Evolutionary conservation across 208 protist genomes (phyloP).

Genomic region (Naegleria fowleri): DNA sequence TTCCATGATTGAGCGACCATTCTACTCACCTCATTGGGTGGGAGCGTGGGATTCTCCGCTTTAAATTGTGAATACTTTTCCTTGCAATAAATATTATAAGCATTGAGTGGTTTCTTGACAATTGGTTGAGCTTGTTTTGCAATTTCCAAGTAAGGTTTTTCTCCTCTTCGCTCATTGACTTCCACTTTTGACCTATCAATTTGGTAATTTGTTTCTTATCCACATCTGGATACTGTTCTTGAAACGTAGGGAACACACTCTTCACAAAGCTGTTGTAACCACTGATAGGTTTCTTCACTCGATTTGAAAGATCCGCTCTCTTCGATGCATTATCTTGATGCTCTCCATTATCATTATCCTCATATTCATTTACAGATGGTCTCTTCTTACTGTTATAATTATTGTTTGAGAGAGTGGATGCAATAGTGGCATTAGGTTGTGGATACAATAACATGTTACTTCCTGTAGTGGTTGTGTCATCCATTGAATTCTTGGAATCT

Average conservation of each 20-base stretch:
- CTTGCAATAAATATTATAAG: conserved; percentile 30
- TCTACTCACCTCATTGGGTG: background rate
- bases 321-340: background rate
- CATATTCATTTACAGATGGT: background rate
- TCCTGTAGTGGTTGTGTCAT: background rate
- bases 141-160: conserved; percentile 20
- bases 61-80: background rate
- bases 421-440: background rate
- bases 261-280: conserved; percentile 27
- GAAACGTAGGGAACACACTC: background rate
- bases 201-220: conserved; percentile 4
- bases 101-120: conserved; percentile 26
- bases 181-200: conserved; percentile 28
- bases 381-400: background rate
- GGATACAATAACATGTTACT: background rate
- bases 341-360: background rate
- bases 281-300: conserved; percentile 20
- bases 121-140: background rate
- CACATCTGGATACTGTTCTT: background rate
- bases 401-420: background rate
- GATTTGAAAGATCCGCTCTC: background rate
- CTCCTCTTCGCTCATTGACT: background rate
- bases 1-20: background rate
- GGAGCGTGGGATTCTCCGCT: background rate
- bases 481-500: too few relatives aligned